These are phyloP conservation scores for Cystobasidiopsis lactophilus DNA, from an alignment of 768 basidiomycete genomes.

Conservation along the genomic window DNA sequence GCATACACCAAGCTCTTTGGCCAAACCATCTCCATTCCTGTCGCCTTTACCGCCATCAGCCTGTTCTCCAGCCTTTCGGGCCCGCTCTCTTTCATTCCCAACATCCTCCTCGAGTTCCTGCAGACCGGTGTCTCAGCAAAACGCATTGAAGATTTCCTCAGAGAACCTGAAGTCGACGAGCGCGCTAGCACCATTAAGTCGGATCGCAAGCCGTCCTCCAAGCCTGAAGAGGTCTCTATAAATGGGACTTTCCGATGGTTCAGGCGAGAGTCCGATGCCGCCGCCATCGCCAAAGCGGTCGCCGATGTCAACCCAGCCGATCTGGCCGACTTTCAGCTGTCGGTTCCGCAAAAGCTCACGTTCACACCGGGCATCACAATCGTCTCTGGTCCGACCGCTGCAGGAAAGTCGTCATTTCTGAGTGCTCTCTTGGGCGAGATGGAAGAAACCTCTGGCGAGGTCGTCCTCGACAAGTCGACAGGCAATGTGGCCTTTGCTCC, in stretches of 20 bases:
- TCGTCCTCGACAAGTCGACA: slow-evolving; percentile 23
- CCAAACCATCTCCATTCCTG: neutral
- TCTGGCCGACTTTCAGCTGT: neutral
- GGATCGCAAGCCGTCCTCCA: neutral
- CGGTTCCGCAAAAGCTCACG: too few relatives aligned
- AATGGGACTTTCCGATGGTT: slow-evolving; percentile 19
- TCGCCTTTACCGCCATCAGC: neutral
- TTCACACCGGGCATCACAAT: neutral
- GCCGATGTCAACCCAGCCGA: neutral
- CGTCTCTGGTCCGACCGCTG: slow-evolving; percentile 28
- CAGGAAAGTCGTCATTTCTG: slow-evolving; percentile 38
- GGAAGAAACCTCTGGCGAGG: slow-evolving; percentile 29
- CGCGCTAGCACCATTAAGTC: slow-evolving; percentile 20
- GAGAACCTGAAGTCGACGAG: slow-evolving; percentile 21
- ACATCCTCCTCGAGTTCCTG: slow-evolving; percentile 16
- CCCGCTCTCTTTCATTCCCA: neutral
- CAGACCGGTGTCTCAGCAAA: slow-evolving; percentile 23
- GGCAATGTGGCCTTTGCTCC: slow-evolving; percentile 6
- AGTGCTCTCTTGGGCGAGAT: slow-evolving; percentile 7
- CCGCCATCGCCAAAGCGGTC: neutral
- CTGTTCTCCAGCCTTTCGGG: neutral
- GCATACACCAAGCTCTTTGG: slow-evolving; percentile 4
- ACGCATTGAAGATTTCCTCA: slow-evolving; percentile 24
- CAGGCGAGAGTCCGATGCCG: neutral
- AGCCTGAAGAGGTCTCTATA: slow-evolving; percentile 25